Base-by-base conservation (phyloP, 2,329 filamentous ascomycete species). In the Spiromastix sp. region DNA sequence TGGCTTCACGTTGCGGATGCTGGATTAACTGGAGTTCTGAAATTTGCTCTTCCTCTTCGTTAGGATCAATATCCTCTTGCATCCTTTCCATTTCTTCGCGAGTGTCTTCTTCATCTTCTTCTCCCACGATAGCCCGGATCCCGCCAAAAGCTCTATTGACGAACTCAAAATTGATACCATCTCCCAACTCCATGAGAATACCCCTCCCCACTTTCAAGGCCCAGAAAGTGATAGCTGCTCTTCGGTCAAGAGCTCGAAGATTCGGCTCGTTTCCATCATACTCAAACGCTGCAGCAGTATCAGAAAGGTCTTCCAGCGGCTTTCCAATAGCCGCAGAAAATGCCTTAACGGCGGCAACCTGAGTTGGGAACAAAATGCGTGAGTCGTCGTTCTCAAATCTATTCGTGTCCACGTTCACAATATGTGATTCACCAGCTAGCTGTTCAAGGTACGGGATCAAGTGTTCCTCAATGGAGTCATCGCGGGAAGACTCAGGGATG, bases 71-170 rank as follows among this genome's bases (percentile, higher is more conserved):
- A 30, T 72, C 65, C 36, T 67, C 61, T 41, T 70, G 66, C 7
- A 54, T 47, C 30, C 56, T 55, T 43, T 72, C 70, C 38, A 63
- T 57, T 1, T 55, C 58, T 32, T 60, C 45, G 42, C 61, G 48
- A 15, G 52, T 8, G 46, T 44, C 40, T n/a, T n/a, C n/a, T 16
- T 49, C 49, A 12, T 58, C 55, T 18, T 54, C 51, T 18, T 60
- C 52, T 22, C 51, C 53, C 26, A 68, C 47, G 2, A 58, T 54
- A 9, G 64, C 59, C 4, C 68, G 68, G n/a, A 71, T 51, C 0
- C 76, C 77, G 20, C 76, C 75, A 54, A 78, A 80, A 3, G 74
- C 72, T 20, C 66, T 64, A 47, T 77, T 74, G 13, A 77, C 68
- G 42, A 68, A 68, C 11, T 63, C 59, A 51, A 71, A 78, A 27